These are phyloP conservation scores for Huntiella bhutanensis DNA, from an alignment of 2,329 filamentous ascomycete species.

Conservation along the genomic window DNA sequence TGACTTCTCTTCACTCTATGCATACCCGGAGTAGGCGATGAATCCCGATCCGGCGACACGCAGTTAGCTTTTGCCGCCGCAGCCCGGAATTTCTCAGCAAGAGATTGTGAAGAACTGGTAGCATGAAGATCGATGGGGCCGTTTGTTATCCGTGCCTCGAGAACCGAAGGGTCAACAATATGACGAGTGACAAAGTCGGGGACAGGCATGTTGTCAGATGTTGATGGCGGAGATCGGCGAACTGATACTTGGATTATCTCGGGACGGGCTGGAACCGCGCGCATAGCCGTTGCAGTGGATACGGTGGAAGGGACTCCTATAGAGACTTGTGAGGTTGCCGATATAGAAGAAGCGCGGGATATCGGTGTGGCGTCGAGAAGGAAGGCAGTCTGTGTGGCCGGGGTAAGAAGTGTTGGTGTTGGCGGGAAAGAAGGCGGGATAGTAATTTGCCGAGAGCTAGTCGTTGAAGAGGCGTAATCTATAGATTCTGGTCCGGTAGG, in stretches of 20 bases:
- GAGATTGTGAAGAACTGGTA: background rate
- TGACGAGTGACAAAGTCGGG: background rate
- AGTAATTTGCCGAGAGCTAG: background rate
- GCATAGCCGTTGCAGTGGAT: slow-evolving; percentile 5
- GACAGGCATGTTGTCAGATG: background rate
- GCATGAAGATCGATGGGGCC: background rate
- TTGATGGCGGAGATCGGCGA: slow-evolving; percentile 1
- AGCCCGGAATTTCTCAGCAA: background rate
- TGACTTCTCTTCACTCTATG: background rate
- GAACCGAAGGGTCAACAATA: background rate
- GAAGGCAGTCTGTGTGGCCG: background rate
- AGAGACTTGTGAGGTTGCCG: background rate
- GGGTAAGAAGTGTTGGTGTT: background rate
- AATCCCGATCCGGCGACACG: too few species aligned
- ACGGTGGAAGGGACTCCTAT: too few species aligned
- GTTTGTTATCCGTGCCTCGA: slow-evolving; percentile 2
- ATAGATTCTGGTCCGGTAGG: too few species aligned
- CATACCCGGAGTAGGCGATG: background rate
- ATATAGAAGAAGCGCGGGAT: background rate
- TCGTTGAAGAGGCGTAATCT: too few species aligned
- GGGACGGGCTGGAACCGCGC: slow-evolving; percentile 6
- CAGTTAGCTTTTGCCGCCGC: background rate
- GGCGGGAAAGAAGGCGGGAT: background rate
- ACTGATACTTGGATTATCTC: slow-evolving; percentile 8
- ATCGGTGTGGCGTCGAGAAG: background rate